A percentile compares a stretch with the other conserved stretches of the same genome.
These are phyloP conservation scores for Tolypocladium tropicale DNA, from an alignment of 2,329 filamentous ascomycete genomes.

Conservation along the genomic window DNA sequence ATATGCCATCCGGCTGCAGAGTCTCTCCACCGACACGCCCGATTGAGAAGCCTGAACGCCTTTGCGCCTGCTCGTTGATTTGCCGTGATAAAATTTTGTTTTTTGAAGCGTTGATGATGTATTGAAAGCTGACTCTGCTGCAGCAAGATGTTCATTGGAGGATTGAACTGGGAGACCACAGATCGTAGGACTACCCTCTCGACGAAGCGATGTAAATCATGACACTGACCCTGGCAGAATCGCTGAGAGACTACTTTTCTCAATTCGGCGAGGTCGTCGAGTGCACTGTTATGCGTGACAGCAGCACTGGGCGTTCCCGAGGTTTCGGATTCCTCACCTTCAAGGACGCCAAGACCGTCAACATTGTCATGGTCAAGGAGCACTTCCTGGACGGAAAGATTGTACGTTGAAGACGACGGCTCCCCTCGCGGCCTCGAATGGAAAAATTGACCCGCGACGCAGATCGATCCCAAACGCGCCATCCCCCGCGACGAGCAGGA, in stretches of 20 bases:
- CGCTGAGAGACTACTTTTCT: slow-evolving; percentile 91
- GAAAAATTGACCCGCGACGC: background rate
- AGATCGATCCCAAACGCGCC: slow-evolving; percentile 97
- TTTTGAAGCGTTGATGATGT: background rate
- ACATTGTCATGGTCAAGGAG: slow-evolving; percentile 99
- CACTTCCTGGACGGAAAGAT: slow-evolving; percentile 98
- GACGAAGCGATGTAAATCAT: background rate
- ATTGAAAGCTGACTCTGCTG: slow-evolving; percentile 5
- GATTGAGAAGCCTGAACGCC: background rate
- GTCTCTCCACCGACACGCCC: background rate
- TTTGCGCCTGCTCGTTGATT: background rate
- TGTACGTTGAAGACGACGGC: slow-evolving; percentile 43
- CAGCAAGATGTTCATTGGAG: slow-evolving; percentile 99
- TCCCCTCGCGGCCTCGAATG: background rate
- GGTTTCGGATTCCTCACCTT: slow-evolving; percentile 98
- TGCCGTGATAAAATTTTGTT: too few species aligned
- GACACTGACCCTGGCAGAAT: slow-evolving; percentile 51
- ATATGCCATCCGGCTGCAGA: background rate
- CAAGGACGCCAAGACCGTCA: slow-evolving; percentile 94
- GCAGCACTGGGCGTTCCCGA: slow-evolving; percentile 82
- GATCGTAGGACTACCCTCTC: slow-evolving; percentile 59
- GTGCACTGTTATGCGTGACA: slow-evolving; percentile 99
- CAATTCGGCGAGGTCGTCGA: slow-evolving; percentile 96
- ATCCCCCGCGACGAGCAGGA: slow-evolving; percentile 98
- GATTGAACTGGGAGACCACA: slow-evolving; percentile 97